Conservation (phyloP, 169 alveolate species). For the Eimeria sp. region DNA sequence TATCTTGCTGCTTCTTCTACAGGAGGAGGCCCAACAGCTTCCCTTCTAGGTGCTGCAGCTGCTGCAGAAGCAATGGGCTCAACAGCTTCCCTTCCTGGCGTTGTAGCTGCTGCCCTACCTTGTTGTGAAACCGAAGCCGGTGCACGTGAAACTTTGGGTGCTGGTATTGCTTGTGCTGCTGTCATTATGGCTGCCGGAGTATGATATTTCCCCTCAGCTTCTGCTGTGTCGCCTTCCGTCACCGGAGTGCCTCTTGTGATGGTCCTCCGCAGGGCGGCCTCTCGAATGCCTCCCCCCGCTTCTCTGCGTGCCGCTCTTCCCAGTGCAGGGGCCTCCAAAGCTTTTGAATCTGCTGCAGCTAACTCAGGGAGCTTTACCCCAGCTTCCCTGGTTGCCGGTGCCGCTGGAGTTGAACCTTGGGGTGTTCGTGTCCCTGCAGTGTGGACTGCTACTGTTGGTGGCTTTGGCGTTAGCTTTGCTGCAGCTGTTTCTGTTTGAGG, state of each 20-base stretch:
- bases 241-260: not conserved
- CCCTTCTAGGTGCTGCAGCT: slow-evolving; percentile 5
- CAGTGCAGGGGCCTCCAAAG: too few relatives aligned
- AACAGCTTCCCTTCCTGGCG: not conserved
- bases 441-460: not conserved
- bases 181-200: not conserved
- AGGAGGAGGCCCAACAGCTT: not conserved
- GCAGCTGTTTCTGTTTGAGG: not conserved
- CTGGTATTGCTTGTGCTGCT: too few relatives aligned
- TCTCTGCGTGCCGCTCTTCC: not conserved
- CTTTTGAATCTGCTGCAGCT: too few relatives aligned
- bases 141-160: not conserved
- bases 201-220: not conserved
- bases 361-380: too few relatives aligned
- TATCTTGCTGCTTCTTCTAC: not conserved
- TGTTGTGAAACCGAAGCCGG: not conserved
- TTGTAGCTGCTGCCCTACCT: not conserved
- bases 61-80: not conserved
- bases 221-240: not conserved
- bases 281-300: not conserved
- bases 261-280: slow-evolving; percentile 2
- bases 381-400: too few relatives aligned
- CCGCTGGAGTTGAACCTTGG: not conserved
- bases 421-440: not conserved
- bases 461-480: not conserved